Conservation (phyloP, 2,329 filamentous ascomycete species). For the Bipolaris oryzae region DNA sequence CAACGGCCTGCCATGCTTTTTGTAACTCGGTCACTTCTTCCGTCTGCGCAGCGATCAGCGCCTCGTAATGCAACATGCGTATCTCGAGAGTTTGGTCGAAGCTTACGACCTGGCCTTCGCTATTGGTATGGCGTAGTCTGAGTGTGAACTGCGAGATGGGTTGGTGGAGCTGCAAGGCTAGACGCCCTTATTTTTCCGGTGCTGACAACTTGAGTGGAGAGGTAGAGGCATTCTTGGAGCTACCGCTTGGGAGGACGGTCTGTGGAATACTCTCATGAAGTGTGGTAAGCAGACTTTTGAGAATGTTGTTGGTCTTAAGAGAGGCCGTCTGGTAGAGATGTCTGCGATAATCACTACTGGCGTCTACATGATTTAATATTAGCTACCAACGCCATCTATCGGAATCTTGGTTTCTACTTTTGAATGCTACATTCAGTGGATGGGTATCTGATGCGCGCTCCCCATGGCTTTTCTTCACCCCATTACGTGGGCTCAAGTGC, state of each 20-base stretch:
- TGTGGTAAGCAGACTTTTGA: slow-evolving; percentile 18
- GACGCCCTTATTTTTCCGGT: slow-evolving; percentile 25
- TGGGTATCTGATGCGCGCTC: slow-evolving; percentile 22
- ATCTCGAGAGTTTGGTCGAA: slow-evolving; percentile 24
- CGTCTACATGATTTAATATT: slow-evolving; percentile 26
- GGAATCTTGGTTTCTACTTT: slow-evolving; percentile 21
- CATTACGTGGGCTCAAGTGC: slow-evolving; percentile 13
- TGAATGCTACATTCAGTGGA: slow-evolving; percentile 37
- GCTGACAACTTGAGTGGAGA: slow-evolving; percentile 25
- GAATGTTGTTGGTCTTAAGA: slow-evolving; percentile 28
- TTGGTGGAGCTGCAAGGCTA: slow-evolving; percentile 23
- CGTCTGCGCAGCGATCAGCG: slow-evolving; percentile 24
- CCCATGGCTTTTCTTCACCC: slow-evolving; percentile 11
- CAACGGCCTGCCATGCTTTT: slow-evolving; percentile 33
- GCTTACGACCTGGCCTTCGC: slow-evolving; percentile 15
- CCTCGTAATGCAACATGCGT: slow-evolving; percentile 30
- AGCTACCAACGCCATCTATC: slow-evolving; percentile 1
- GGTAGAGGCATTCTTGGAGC: background rate
- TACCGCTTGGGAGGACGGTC: slow-evolving; percentile 10
- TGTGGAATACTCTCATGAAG: slow-evolving; percentile 25
- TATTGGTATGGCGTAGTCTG: slow-evolving; percentile 11
- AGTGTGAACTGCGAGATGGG: slow-evolving; percentile 29
- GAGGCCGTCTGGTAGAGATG: slow-evolving; percentile 29
- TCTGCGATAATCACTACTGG: slow-evolving; percentile 33
- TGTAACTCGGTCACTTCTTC: slow-evolving; percentile 28